Conservation (phyloP, 306 rosid genomes). For the Adenanthera pavonina region DNA sequence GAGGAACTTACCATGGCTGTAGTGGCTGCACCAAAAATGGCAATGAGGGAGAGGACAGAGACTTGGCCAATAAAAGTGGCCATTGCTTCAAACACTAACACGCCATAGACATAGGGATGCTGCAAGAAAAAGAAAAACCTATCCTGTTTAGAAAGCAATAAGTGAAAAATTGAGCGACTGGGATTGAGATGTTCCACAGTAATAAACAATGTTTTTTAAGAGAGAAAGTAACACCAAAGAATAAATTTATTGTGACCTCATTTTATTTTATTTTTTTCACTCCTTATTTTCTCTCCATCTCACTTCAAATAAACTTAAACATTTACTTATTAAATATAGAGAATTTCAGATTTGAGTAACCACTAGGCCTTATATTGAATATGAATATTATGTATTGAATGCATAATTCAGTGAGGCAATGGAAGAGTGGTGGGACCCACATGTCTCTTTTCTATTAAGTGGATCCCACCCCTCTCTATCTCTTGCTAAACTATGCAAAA, state of each 20-base stretch:
- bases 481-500: too few relatives aligned
- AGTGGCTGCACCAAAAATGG: constrained; percentile 92
- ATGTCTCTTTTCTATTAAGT: too few relatives aligned
- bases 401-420: too few relatives aligned
- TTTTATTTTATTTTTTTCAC: too few relatives aligned
- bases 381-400: too few relatives aligned
- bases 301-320: neutral
- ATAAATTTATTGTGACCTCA: too few relatives aligned
- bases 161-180: neutral
- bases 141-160: constrained; percentile 25
- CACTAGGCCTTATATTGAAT: too few relatives aligned
- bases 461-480: too few relatives aligned
- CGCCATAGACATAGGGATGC: constrained; percentile 94
- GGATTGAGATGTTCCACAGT: neutral
- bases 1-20: constrained; percentile 81
- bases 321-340: too few relatives aligned
- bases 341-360: too few relatives aligned
- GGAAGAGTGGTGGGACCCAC: too few relatives aligned
- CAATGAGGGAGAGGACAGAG: constrained; percentile 93
- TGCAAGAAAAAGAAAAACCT: constrained; percentile 52
- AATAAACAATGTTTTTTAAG: neutral
- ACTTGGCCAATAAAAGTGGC: constrained; percentile 93
- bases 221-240: too few relatives aligned
- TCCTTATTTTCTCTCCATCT: neutral
- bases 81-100: constrained; percentile 90